Base-by-base conservation (phyloP, 371 early-diverging fungal species). In the Saksenaea oblongispora region DNA sequence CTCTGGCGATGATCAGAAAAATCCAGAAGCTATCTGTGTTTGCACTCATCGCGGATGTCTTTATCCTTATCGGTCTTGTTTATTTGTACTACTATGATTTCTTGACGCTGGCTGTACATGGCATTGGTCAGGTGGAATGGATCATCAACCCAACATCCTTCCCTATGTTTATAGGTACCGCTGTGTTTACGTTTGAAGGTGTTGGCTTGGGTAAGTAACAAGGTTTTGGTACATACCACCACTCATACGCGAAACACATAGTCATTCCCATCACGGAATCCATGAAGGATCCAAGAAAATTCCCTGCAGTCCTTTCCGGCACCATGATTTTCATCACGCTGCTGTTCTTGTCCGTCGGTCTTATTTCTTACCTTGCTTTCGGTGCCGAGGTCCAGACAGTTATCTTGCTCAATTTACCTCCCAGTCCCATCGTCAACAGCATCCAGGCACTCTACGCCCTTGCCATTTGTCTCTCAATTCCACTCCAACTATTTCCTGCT, bases 141-240 rank as follows among this genome's bases (percentile, higher is more conserved):
- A 67, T 82, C 54, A 84, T 93, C 70, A 93, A 93, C 70, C 57
- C 75, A 28, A 78, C 82, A 34, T 84, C 87, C 7, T 93, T 93
- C 72, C 84, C 91, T 1, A 71, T 95, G 65, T 92, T 93, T 69
- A 87, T 95, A 59, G 95, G 95, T 41, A 94, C 94, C 14, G 92
- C 94, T 56, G 89, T 94, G 34, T 95, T 92, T 72, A 91, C 94
- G 0, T 95, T 90, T 64, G 95, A 95, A 77, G 95, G 95, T 34
- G 91, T 94, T 70, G 93, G 95, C 54, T 69, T 94, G 36, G 84
- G 82, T 79, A 76, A 63, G 76, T 61, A 9, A 13, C 31, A 39
- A 36, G 2, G 24, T 51, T 17, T 22, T 18, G 26, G 9, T 41
- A 37, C 34, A 11, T 61, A 22, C 15, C 35, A 3, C 22, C 26